Evolutionary conservation across 306 rosid genomes (phyloP).

Genomic region (Fragaria nilgerrensis): DNA sequence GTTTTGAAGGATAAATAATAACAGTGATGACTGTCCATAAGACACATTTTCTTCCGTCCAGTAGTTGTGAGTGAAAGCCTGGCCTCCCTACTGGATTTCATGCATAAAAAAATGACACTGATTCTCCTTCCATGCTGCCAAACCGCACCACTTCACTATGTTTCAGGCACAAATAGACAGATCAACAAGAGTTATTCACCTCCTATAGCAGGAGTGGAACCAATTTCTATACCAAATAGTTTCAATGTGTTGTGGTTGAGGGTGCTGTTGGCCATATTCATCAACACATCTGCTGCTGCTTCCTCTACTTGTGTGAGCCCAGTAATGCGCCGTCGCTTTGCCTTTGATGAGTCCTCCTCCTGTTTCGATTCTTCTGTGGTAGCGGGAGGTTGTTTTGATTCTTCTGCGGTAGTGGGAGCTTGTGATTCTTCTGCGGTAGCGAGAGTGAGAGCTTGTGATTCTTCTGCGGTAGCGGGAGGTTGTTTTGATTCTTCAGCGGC

Average conservation of each 20-base stretch:
- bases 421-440: not conserved
- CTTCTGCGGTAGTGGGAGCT: not conserved
- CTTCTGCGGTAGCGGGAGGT: not conserved
- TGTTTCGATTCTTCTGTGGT: not conserved
- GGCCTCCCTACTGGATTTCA: not conserved
- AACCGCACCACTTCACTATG: not conserved
- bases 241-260: not conserved
- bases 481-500: not conserved
- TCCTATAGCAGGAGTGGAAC: not conserved
- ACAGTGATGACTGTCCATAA: not conserved
- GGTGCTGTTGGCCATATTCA: slow-evolving; percentile 7
- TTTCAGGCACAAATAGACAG: not conserved
- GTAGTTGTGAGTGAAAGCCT: not conserved
- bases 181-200: not conserved
- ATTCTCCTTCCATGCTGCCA: not conserved
- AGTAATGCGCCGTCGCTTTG: not conserved
- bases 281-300: slow-evolving; percentile 10
- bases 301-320: not conserved
- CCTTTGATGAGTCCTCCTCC: not conserved
- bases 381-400: not conserved
- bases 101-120: not conserved
- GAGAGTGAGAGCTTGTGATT: not conserved
- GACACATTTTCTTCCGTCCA: not conserved
- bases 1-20: not conserved
- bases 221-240: slow-evolving; percentile 7